Base-by-base conservation (phyloP, 1,284 basidiomycete genomes). In the Caloboletus firmus region DNA sequence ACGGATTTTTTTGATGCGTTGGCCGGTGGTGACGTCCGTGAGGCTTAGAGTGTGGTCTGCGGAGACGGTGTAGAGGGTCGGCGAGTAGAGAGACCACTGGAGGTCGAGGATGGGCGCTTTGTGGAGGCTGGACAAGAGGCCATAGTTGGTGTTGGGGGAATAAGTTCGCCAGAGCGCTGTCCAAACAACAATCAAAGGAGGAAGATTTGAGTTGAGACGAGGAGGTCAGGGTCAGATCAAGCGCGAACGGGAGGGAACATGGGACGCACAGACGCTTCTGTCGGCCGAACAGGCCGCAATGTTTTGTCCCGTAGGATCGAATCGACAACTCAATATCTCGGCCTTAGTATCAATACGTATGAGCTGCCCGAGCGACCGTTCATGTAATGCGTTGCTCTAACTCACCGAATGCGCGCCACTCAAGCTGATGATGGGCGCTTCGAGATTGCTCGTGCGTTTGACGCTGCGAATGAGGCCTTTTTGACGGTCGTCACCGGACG, bases 201-300 rank as follows among this genome's bases (percentile, higher is more conserved):
- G 13, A 6, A 10, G 13, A 3, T 24, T 12, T n/a, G 11, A 11
- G 5, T 26, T 17, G 24, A 17, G 3, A 26, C 26, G 6, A 31
- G 11, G 20, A 3, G 18, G 22, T 39, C 34, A 12, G 22, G 4
- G 34, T 41, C 13, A 36, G 36, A 12, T 32, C 30, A 45, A 7
- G 36, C 43, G 42, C 6, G 5, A 31, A 36, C 3, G 6, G 5
- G 18, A 35, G 43, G 6, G 32, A 41, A 39, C 45, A 48, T 30
- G 32, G 17, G 31, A 80, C 88, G 67, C 62, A 90, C 89, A 91
- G 53, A 92, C 81, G 55, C 84, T 83, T 63, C 89, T 75, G 69
- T 92, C 89, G 5, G 86, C 78, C n/a, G 89, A 91, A 68, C 86
- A 89, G 12, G 89, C 90, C 41, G 90, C 89, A 55, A 92, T 83